Conservation (phyloP, 176 grass and related monocot species). For the Luzula sylvatica region DNA sequence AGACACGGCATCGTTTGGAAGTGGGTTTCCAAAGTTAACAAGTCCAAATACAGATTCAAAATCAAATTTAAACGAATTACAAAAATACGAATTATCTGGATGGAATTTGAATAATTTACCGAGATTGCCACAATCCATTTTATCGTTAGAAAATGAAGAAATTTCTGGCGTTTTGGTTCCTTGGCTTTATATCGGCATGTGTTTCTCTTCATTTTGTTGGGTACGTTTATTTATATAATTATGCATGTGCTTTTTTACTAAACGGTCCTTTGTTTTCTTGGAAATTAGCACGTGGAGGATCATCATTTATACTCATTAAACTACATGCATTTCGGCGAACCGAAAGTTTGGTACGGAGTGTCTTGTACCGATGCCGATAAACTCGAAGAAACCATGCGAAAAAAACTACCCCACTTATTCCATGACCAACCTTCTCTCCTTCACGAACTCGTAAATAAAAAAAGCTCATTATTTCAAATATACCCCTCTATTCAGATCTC, state of each 20-base stretch:
- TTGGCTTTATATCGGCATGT: slow-evolving; percentile 99
- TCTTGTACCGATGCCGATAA: slow-evolving; percentile 57
- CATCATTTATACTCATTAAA: slow-evolving; percentile 96
- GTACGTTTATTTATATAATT: slow-evolving; percentile 25
- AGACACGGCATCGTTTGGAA: slow-evolving; percentile 71
- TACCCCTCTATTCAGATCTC: too few relatives aligned
- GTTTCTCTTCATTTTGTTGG: slow-evolving; percentile 99
- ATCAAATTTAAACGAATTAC: slow-evolving; percentile 32
- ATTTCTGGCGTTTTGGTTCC: slow-evolving; percentile 94
- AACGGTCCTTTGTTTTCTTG: slow-evolving; percentile 6
- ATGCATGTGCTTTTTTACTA: slow-evolving; percentile 14
- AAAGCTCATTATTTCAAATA: too few relatives aligned
- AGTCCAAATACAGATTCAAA: background rate
- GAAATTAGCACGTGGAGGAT: slow-evolving; percentile 85
- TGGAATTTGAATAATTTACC: slow-evolving; percentile 95
- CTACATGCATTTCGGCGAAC: slow-evolving; percentile 98
- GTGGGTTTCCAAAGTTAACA: slow-evolving; percentile 56
- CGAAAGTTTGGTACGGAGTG: slow-evolving; percentile 95
- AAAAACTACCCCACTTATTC: slow-evolving; percentile 73
- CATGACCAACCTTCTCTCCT: slow-evolving; percentile 94
- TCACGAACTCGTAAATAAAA: slow-evolving; percentile 72
- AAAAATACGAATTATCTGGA: slow-evolving; percentile 41
- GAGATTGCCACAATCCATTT: slow-evolving; percentile 51
- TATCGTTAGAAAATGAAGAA: slow-evolving; percentile 81
- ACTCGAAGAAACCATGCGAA: slow-evolving; percentile 86